Base-by-base conservation (phyloP, 805 yeast genomes). In the Candida sakaeoensis region DNA sequence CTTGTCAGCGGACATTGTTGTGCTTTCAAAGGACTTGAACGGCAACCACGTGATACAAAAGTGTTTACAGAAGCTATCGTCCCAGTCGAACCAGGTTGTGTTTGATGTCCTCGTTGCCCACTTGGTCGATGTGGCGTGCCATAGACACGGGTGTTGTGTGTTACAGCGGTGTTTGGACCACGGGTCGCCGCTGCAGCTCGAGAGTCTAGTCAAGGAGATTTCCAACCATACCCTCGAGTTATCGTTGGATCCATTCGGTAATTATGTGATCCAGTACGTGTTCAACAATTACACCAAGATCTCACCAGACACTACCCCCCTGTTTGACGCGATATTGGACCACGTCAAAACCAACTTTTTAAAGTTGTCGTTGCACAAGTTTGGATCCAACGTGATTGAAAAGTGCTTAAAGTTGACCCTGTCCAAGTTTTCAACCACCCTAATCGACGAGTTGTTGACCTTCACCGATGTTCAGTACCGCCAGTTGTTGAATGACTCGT, bases 31-130 rank as follows among this genome's bases (percentile, higher is more conserved):
- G 50, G 98, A 93, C 60, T 69, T 90, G 58, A 93, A 93, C 61
- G 99, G 99, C 48, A 93, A 93, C 59, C 99, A 91, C 60, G 97
- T 93, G 25, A 83, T 93, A 37, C 99, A 93, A 58, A 90, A 88
- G 63, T 86, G 96, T 58, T 68, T 93, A 46, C 87, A 87, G 50
- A 77, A 78, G 50, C 74, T 93, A 51, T 58, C 64, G 19, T 70
- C 84, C 2, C 68, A 64, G n/a, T 83, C 85, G 42, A 76, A 85
- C 49, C 93, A 90, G 58, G 91, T 93, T 57, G 86, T 93, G 44
- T 89, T 87, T 58, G 93, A 89, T 55, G 84, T 95, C 13, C 93
- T 93, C 3, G 72, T 82, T 43, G 63, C 62, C 10, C 74, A 88
- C 48, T 83, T 93, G 47, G 72, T 80, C 27, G 83, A 80, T 42